Evolutionary conservation across 352 stramenopile species (phyloP).

Genomic region (Pythium dissotocum): DNA sequence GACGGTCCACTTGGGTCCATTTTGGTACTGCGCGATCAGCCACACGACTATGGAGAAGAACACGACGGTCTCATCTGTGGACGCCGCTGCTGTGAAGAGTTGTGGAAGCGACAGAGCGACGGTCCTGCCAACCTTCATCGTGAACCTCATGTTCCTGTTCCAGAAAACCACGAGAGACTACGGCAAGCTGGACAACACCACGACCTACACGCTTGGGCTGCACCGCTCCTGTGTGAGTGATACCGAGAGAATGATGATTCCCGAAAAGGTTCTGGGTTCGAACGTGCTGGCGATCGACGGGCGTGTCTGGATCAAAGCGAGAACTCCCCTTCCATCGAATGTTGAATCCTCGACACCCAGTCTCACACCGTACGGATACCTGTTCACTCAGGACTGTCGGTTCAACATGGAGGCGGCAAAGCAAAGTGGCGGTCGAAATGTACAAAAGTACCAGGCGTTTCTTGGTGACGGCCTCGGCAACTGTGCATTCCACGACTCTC

Average conservation of each 20-base stretch:
- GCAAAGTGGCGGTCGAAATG: conserved; percentile 37
- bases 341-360: neutral
- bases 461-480: conserved; percentile 39
- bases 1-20: conserved; percentile 38
- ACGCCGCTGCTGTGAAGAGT: conserved; percentile 23
- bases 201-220: conserved; percentile 34
- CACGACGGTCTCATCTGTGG: conserved; percentile 29
- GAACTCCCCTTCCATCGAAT: too few species aligned
- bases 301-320: conserved; percentile 31
- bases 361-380: conserved; percentile 37
- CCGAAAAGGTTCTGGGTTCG: conserved; percentile 33
- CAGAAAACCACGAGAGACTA: conserved; percentile 42
- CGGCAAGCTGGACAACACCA: conserved; percentile 43
- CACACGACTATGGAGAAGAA: conserved; percentile 42
- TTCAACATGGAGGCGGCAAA: conserved; percentile 30
- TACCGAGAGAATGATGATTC: conserved; percentile 19
- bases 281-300: conserved; percentile 36
- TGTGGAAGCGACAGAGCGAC: conserved; percentile 25
- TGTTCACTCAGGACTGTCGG: conserved; percentile 39
- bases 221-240: conserved; percentile 21
- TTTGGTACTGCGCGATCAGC: conserved; percentile 48
- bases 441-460: conserved; percentile 48
- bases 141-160: conserved; percentile 48
- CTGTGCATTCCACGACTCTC: conserved; percentile 39
- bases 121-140: conserved; percentile 33